Base-by-base conservation (phyloP, 495 filamentous ascomycete genomes). In the Elasticomyces elasticus region DNA sequence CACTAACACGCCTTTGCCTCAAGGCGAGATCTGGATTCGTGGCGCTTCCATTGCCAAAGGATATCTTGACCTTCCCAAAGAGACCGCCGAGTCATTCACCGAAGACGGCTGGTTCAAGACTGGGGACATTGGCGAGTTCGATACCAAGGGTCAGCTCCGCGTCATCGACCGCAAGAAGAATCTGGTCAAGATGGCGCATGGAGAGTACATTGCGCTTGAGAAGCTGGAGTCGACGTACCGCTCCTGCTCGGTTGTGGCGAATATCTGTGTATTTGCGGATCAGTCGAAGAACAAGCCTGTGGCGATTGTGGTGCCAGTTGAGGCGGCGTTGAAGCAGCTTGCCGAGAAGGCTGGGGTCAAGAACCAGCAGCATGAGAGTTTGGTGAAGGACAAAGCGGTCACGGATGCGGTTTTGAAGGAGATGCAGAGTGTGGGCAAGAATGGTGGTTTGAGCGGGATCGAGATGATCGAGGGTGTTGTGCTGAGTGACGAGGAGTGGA, bases 111-210 rank as follows among this genome's bases (percentile, higher is more conserved):
- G 89, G 89, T 96, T 95, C 78, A 91, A 83, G 82, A 94, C 89
- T 35, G 89, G 89, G 47, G 89, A 96, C 62, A 91, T 96, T 62
- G 89, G 89, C 62, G 86, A 96, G 73, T 96, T 85, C 70, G 85
- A 91, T 66, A 64, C 72, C 55, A 78, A 83, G 63, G 89, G 89
- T 55, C 83, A 94, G 64, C 72, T 96, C 47, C 80, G 76, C 63
- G 85, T 96, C 68, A 94, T 96, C 63, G 89, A 96, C 70, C 86
- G 89, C 63, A 96, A 95, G 86, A 96, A 96, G 84, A 96, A 96
- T 68, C 70, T 96, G 57, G 85, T 95, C 68, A 96, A 96, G 82
- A 98, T 89, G 1, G 75, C 86, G 52, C 88, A 90, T 66, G 92
- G 92, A 64, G 92, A 98, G 74, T 98, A 98, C 71, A 95, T 98